A percentile compares a stretch with the other conserved stretches of the same genome.
These are phyloP conservation scores for Fonsecaea pedrosoi DNA, from an alignment of 2,329 filamentous ascomycete species.

Conservation along the genomic window DNA sequence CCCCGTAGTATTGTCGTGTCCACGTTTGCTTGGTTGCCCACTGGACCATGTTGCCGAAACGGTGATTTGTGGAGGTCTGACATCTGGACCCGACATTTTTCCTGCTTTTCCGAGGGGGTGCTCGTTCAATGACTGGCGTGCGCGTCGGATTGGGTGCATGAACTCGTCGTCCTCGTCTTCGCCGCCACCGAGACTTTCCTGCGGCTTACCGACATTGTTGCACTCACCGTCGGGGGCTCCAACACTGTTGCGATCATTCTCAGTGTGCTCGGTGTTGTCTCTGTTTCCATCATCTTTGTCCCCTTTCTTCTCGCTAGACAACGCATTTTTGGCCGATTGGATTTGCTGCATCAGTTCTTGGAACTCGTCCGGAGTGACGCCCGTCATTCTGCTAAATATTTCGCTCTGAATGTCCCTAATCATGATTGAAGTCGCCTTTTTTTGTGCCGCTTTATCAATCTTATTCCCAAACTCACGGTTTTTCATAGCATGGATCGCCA, in stretches of 20 bases:
- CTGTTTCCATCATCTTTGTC: background rate
- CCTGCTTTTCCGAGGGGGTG: background rate
- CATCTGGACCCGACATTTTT: too few species aligned
- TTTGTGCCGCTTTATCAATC: background rate
- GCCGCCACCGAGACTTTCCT: background rate
- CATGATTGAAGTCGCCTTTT: conserved; percentile 10
- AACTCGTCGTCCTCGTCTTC: background rate
- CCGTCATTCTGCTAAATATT: background rate
- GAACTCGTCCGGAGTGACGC: conserved; percentile 4
- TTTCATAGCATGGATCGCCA: background rate
- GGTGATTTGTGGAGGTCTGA: too few species aligned
- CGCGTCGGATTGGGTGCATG: background rate
- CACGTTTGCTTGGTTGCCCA: too few species aligned
- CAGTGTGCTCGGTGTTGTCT: background rate
- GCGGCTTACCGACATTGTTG: background rate
- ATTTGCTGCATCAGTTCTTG: background rate
- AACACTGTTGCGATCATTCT: background rate
- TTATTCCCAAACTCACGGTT: background rate
- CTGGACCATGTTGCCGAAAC: background rate
- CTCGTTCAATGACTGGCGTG: background rate
- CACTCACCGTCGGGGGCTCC: background rate
- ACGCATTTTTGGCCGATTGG: background rate
- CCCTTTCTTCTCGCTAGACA: background rate
- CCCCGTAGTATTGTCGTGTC: too few species aligned
- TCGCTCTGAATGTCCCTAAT: conserved; percentile 16